Percentiles rank a stretch among this genome's conserved stretches.
Evolutionary conservation across 306 rosid genomes (phyloP).

Genomic region (Prunus mira): DNA sequence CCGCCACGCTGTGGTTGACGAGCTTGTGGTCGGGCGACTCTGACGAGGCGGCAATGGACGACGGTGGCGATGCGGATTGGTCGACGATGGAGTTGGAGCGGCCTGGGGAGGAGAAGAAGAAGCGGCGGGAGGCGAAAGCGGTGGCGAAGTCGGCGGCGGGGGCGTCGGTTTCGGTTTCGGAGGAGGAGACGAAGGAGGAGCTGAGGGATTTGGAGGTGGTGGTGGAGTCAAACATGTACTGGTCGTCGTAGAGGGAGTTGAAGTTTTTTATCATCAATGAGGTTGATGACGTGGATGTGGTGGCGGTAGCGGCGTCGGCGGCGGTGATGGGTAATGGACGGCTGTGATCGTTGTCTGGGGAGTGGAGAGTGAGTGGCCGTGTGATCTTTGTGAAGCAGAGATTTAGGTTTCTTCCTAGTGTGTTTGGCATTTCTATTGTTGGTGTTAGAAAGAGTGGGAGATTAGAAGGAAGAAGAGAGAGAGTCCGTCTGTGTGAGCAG

Average conservation of each 20-base stretch:
- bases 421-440: slow-evolving; percentile 40
- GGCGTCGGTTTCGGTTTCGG: not conserved
- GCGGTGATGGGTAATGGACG: slow-evolving; percentile 16
- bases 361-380: slow-evolving; percentile 27
- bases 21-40: slow-evolving; percentile 11
- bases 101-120: slow-evolving; percentile 92
- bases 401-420: slow-evolving; percentile 44
- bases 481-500: not conserved
- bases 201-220: slow-evolving; percentile 22
- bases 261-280: slow-evolving; percentile 58
- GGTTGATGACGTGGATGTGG: slow-evolving; percentile 10
- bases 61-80: slow-evolving; percentile 23
- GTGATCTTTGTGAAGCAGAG: slow-evolving; percentile 66
- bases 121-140: slow-evolving; percentile 78
- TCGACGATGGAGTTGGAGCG: slow-evolving; percentile 77
- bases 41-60: slow-evolving; percentile 23
- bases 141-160: slow-evolving; percentile 53
- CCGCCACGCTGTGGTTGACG: slow-evolving; percentile 60
- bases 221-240: slow-evolving; percentile 24
- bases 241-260: slow-evolving; percentile 76
- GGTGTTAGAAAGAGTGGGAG: not conserved
- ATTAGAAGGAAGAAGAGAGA: not conserved
- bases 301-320: slow-evolving; percentile 8
- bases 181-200: slow-evolving; percentile 31
- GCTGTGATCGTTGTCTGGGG: slow-evolving; percentile 24